These are phyloP conservation scores for Sordariomycetes sp. DNA, from an alignment of 2,329 filamentous ascomycete species.

Conservation along the genomic window DNA sequence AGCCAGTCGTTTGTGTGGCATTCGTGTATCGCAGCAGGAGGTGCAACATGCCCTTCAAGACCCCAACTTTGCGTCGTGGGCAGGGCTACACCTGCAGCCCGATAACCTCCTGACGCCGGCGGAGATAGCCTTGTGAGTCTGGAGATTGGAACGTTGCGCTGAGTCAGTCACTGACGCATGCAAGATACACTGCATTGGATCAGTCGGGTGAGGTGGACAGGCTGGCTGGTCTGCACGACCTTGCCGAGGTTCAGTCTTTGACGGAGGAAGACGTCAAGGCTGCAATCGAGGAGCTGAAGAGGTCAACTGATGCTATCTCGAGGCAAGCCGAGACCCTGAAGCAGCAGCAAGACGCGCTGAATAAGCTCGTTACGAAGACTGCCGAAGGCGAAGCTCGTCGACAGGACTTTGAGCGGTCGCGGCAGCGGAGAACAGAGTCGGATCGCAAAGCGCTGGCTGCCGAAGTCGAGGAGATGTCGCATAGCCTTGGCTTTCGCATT, in stretches of 20 bases:
- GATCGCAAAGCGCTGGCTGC: conserved; percentile 30
- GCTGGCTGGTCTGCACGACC: conserved; percentile 33
- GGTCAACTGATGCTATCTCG: conserved; percentile 54
- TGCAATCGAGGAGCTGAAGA: conserved; percentile 55
- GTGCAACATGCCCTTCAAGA: conserved; percentile 27
- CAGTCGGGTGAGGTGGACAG: conserved; percentile 36
- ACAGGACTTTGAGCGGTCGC: conserved; percentile 16
- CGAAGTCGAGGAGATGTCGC: conserved; percentile 36
- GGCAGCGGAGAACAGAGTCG: conserved; percentile 20
- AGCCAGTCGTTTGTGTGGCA: conserved; percentile 19
- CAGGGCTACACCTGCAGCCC: conserved; percentile 32
- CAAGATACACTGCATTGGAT: conserved; percentile 41
- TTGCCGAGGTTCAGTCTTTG: conserved; percentile 39
- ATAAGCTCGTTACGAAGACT: conserved; percentile 34
- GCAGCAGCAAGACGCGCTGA: conserved; percentile 53
- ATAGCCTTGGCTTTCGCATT: conserved; percentile 34
- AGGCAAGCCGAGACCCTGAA: conserved; percentile 54
- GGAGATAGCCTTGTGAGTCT: conserved; percentile 41
- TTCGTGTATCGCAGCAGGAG: conserved; percentile 22
- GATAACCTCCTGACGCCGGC: conserved; percentile 45
- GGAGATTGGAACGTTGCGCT: background rate
- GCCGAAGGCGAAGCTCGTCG: conserved; percentile 18
- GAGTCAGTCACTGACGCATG: conserved; percentile 3
- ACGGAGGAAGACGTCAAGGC: conserved; percentile 49
- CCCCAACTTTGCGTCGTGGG: conserved; percentile 35